Percentiles rank a stretch among this genome's conserved stretches.
These are phyloP conservation scores for Priceomyces carsonii DNA, from an alignment of 805 yeast genomes.

Conservation along the genomic window DNA sequence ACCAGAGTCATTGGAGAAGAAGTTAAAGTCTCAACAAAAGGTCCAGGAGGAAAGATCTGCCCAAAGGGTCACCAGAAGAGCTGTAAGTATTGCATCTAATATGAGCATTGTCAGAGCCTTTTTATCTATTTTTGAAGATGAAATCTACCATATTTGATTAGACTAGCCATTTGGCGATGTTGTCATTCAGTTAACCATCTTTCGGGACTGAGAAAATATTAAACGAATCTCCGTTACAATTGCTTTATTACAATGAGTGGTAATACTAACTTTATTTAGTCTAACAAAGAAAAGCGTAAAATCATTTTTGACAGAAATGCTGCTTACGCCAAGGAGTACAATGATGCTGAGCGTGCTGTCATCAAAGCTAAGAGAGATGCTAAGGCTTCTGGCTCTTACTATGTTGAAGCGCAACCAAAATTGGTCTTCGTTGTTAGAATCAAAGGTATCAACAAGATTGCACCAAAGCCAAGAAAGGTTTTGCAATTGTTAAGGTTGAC, in stretches of 20 bases:
- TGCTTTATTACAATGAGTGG: slow-evolving; percentile 1
- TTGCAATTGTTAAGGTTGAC: slow-evolving; percentile 89
- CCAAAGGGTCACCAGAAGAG: slow-evolving; percentile 74
- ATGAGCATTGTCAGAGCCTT: slow-evolving; percentile 1
- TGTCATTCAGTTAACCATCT: slow-evolving; percentile 81
- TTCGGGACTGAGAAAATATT: slow-evolving; percentile 68
- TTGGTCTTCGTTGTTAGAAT: slow-evolving; percentile 95
- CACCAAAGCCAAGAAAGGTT: slow-evolving; percentile 99
- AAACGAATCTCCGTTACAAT: slow-evolving; percentile 1
- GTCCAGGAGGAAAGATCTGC: slow-evolving; percentile 76
- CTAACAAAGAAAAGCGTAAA: slow-evolving; percentile 54
- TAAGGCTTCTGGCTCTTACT: slow-evolving; percentile 90
- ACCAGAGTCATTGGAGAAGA: slow-evolving; percentile 88
- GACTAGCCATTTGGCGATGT: slow-evolving; percentile 74
- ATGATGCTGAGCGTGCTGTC: slow-evolving; percentile 85
- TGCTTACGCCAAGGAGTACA: slow-evolving; percentile 94
- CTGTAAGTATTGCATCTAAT: slow-evolving; percentile 57
- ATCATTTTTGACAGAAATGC: slow-evolving; percentile 91
- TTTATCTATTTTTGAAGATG: slow-evolving; percentile 47
- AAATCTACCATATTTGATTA: slow-evolving; percentile 45
- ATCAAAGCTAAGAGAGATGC: slow-evolving; percentile 90
- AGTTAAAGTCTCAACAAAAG: slow-evolving; percentile 77
- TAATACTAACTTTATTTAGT: slow-evolving; percentile 40
- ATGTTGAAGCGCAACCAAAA: slow-evolving; percentile 92
- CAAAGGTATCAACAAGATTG: slow-evolving; percentile 98